Evolutionary conservation across 495 filamentous ascomycete genomes (phyloP).

Genomic region (Pseudomonodictys pantanalensis): DNA sequence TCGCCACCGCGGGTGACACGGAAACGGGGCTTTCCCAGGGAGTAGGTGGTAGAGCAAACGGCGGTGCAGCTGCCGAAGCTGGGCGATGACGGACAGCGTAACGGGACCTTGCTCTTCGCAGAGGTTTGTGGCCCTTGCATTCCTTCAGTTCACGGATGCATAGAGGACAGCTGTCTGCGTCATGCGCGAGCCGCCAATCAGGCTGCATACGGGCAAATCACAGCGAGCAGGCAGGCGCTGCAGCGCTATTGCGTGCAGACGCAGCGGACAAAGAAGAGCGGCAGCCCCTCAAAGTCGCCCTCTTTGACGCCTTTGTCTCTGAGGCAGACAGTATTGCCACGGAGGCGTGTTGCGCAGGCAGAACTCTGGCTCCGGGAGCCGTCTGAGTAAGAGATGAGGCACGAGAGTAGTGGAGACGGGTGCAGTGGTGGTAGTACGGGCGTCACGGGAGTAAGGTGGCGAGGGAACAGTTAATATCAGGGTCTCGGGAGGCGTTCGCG

Average conservation of each 20-base stretch:
- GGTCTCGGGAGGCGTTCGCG: no score
- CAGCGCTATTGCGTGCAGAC: conserved; percentile 25
- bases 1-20: conserved; percentile 23
- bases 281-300: neutral
- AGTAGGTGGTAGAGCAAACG: no score
- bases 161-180: conserved; percentile 2
- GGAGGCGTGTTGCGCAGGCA: no score
- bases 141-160: conserved; percentile 12
- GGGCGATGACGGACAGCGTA: conserved; percentile 5
- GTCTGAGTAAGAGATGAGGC: no score
- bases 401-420: no score
- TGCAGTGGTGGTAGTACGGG: no score
- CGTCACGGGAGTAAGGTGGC: no score
- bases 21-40: conserved; percentile 21
- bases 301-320: neutral
- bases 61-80: conserved; percentile 28
- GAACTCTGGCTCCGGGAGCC: no score
- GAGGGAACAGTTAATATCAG: no score
- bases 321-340: no score
- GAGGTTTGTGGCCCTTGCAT: conserved; percentile 1
- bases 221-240: conserved; percentile 1
- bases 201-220: conserved; percentile 1
- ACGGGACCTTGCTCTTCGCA: conserved; percentile 3
- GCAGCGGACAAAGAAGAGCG: neutral
- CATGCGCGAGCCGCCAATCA: neutral